phyloP scores from a whole-genome alignment of 2,329 filamentous ascomycete species.

The Teratosphaeria epicoccoides region DNA sequence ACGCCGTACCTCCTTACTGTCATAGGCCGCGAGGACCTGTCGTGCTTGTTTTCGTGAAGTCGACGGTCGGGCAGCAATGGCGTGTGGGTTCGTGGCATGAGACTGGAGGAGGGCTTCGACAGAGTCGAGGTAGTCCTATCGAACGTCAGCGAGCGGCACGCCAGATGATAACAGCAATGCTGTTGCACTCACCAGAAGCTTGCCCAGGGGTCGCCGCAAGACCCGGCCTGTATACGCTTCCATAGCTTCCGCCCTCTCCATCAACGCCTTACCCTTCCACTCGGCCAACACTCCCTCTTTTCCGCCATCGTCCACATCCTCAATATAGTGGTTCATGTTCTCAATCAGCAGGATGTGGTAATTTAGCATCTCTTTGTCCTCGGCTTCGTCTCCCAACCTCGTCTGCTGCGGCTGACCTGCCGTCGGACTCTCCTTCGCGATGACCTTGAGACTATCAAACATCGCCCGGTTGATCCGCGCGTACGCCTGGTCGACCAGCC shows the following conservation, averaged over 20 bases:
- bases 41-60: conserved; percentile 76
- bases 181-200: conserved; percentile 52
- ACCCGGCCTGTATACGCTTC: conserved; percentile 76
- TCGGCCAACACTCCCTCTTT: conserved; percentile 66
- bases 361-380: conserved; percentile 94
- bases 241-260: conserved; percentile 80
- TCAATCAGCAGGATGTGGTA: conserved; percentile 96
- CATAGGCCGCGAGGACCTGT: conserved; percentile 71
- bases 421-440: conserved; percentile 63
- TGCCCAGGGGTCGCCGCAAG: conserved; percentile 78
- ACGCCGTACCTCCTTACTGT: conserved; percentile 74
- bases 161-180: neutral
- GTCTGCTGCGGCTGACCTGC: conserved; percentile 36
- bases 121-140: conserved; percentile 75
- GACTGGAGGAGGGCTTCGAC: conserved; percentile 60
- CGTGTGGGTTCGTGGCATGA: conserved; percentile 37
- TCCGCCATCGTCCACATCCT: conserved; percentile 63
- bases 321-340: conserved; percentile 96
- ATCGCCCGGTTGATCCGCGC: conserved; percentile 82
- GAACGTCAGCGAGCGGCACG: conserved; percentile 10
- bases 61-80: conserved; percentile 67
- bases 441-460: conserved; percentile 95
- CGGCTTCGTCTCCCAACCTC: conserved; percentile 47
- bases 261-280: conserved; percentile 68
- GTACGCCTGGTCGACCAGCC: conserved; percentile 78